Evolutionary conservation across 1,139 yeast genomes (phyloP).

Genomic region (Scheffersomyces cryptocercus): DNA sequence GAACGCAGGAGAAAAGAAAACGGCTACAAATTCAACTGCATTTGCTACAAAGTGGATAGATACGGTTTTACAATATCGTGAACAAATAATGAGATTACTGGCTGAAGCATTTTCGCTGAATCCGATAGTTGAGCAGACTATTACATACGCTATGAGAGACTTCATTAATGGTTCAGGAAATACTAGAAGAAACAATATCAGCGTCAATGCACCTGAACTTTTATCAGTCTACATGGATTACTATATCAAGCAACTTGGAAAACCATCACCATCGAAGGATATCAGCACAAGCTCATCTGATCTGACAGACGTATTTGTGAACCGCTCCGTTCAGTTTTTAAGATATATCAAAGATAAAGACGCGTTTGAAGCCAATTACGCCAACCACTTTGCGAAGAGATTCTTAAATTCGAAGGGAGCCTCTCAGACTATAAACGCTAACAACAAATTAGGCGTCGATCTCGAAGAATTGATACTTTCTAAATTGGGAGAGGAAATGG

Average conservation of each 20-base stretch:
- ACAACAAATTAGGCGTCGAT: slow-evolving; percentile 45
- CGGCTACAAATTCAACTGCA: slow-evolving; percentile 38
- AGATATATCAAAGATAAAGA: slow-evolving; percentile 81
- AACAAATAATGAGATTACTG: slow-evolving; percentile 52
- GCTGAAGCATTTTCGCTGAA: slow-evolving; percentile 51
- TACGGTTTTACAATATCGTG: slow-evolving; percentile 53
- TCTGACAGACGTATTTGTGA: slow-evolving; percentile 55
- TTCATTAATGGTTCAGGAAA: slow-evolving; percentile 50
- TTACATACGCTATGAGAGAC: slow-evolving; percentile 62
- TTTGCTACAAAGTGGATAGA: slow-evolving; percentile 76
- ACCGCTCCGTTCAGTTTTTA: slow-evolving; percentile 61
- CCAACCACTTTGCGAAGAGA: slow-evolving; percentile 86
- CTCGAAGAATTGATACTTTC: slow-evolving; percentile 72
- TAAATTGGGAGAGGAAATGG: slow-evolving; percentile 74
- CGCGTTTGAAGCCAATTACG: slow-evolving; percentile 81
- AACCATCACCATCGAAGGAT: slow-evolving; percentile 22
- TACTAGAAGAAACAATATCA: slow-evolving; percentile 26
- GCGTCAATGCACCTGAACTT: slow-evolving; percentile 64
- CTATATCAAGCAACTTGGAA: slow-evolving; percentile 60
- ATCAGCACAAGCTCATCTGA: slow-evolving; percentile 33
- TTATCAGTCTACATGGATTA: slow-evolving; percentile 78
- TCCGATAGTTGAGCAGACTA: slow-evolving; percentile 50
- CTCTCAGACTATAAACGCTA: slow-evolving; percentile 13
- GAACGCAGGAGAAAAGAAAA: slow-evolving; percentile 23
- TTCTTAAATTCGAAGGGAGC: slow-evolving; percentile 54